Evolutionary conservation across 2,329 filamentous ascomycete species (phyloP), one percentile per base, ranked within the genome.

Genomic region (Paracoccidioides lutzii): DNA sequence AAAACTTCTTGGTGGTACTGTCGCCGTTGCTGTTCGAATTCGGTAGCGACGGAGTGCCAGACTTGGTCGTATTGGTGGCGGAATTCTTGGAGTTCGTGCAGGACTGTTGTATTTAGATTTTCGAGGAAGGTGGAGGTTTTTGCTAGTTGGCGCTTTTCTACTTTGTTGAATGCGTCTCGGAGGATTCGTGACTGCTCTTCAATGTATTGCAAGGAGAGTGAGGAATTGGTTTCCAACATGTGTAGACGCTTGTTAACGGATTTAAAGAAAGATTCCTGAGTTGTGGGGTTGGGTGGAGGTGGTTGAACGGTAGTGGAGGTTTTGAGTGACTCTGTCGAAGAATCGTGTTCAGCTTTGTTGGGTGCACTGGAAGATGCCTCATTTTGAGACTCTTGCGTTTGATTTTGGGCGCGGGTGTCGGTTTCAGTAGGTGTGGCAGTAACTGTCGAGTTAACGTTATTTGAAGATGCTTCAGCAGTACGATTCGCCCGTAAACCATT

Each of bases 181-280:
- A 97, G 77, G 59, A 95, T 89, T 51, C 84, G 85, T 3, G 91
- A 96, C 68, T 97, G 93, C 58, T 95, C 90, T 72, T 97, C 91
- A 58, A 98, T 95, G 66, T 98, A 98, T 65, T 95, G 88, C 7
- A 97, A 76, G 0, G 90, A 95, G 9, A 97, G 77, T 0, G 91
- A 95, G 9, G 90, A 89, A 68, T 97, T 98, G 14, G 88, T 82
- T 70, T 98, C 93, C 6, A 97, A 82, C 63, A 90, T 84, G 61
- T 91, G 88, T 4, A 98, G 78, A 1, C 93, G 87, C 70, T 97
- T 97, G 60, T 90, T 89, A 7, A 97, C 85, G 3, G 90, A 88
- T 69, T 97, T 97, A 79, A 96, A 98, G 71, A 98, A 97, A 1
- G 88, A 93, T 68, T 98, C 93, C 69, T 98, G 93, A 0, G 94